Evolutionary conservation across 148 eudicot species (phyloP).

Genomic region (Diospyros lotus): DNA sequence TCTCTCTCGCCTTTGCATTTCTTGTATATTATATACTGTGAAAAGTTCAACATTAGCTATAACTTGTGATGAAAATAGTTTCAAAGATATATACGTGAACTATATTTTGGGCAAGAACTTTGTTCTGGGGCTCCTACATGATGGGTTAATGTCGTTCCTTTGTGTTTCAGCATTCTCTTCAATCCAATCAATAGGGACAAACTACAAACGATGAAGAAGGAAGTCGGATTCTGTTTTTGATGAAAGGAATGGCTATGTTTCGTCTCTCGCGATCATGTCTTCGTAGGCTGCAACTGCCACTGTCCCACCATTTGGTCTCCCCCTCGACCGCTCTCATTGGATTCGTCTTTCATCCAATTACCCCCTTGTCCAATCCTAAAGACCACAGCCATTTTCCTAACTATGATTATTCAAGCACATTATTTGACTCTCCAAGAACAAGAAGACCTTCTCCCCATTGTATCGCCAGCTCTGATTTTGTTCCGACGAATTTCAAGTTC

Average conservation of each 20-base stretch:
- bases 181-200: too few species aligned
- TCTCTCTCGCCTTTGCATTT: too few species aligned
- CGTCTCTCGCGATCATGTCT: constrained; percentile 15
- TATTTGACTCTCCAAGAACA: neutral
- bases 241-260: constrained; percentile 14
- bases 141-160: too few species aligned
- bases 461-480: constrained; percentile 2
- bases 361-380: neutral
- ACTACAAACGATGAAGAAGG: neutral
- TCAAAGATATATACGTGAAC: too few species aligned
- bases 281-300: constrained; percentile 1
- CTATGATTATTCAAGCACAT: neutral
- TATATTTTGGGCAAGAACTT: too few species aligned
- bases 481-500: constrained; percentile 7
- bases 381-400: constrained; percentile 1
- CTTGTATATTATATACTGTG: too few species aligned
- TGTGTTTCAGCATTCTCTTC: too few species aligned
- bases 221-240: constrained; percentile 33
- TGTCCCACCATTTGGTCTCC: neutral
- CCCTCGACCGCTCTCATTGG: neutral
- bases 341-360: constrained; percentile 4
- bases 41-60: too few species aligned
- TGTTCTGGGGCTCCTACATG: too few species aligned
- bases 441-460: neutral
- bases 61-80: too few species aligned